phyloP scores from a whole-genome alignment of 441 rosid genomes.

The Euphorbia celastroides region DNA sequence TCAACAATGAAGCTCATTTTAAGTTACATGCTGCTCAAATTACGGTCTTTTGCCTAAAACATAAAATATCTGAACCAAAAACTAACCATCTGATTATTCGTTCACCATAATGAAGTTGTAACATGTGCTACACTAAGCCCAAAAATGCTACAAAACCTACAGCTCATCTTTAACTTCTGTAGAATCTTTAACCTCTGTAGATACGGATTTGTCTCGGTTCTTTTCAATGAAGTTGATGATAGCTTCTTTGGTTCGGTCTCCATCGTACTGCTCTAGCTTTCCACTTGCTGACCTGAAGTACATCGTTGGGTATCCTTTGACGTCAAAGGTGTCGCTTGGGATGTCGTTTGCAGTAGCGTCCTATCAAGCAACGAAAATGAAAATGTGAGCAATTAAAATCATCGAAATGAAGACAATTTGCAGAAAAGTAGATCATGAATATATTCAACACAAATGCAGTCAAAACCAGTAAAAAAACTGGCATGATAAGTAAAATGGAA shows the following conservation, averaged over 20 bases:
- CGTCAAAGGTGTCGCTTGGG: constrained; percentile 54
- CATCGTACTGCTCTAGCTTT: constrained; percentile 50
- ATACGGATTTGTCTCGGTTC: constrained; percentile 47
- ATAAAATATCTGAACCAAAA: too few relatives aligned
- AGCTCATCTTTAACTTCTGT: constrained; percentile 43
- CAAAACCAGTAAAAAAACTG: too few relatives aligned
- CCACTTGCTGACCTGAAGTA: constrained; percentile 77
- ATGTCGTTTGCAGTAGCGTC: constrained; percentile 88
- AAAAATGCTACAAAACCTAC: constrained; percentile 28
- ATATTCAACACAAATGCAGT: too few relatives aligned
- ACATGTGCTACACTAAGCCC: constrained; percentile 1
- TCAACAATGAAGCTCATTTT: neutral
- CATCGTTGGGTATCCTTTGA: constrained; percentile 77
- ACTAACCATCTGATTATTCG: constrained; percentile 15
- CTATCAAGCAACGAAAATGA: constrained; percentile 24
- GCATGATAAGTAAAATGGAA: too few relatives aligned
- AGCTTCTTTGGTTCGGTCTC: constrained; percentile 73
- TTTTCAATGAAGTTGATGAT: constrained; percentile 75
- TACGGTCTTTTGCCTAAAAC: too few relatives aligned
- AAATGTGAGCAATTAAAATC: neutral
- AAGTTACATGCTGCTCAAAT: constrained; percentile 1
- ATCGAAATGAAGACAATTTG: neutral
- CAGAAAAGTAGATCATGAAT: neutral
- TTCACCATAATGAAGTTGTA: neutral
- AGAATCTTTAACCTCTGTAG: constrained; percentile 24